phyloP scores from a whole-genome alignment of 129 eudicot genomes.

The Deinandra increscens region DNA sequence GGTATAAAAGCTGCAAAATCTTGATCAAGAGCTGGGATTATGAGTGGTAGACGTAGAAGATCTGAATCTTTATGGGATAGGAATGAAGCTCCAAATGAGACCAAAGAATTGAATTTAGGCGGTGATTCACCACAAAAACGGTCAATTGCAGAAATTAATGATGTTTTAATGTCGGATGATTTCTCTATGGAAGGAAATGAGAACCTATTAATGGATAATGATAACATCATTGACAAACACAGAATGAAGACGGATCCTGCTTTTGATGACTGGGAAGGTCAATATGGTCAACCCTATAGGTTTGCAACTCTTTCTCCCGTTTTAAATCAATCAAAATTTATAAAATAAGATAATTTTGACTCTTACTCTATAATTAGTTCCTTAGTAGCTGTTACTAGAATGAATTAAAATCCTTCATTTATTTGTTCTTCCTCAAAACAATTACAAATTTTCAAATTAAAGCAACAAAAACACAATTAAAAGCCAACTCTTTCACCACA shows the following conservation, averaged over 20 bases:
- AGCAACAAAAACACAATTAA: background rate
- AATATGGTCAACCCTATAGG: constrained; percentile 49
- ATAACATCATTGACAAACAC: constrained; percentile 24
- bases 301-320: constrained; percentile 21
- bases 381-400: background rate
- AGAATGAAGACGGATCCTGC: constrained; percentile 40
- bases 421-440: background rate
- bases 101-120: constrained; percentile 31
- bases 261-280: constrained; percentile 44
- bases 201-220: constrained; percentile 25
- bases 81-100: constrained; percentile 39
- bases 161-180: constrained; percentile 32
- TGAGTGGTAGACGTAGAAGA: constrained; percentile 53
- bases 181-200: constrained; percentile 35
- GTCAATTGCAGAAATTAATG: constrained; percentile 30
- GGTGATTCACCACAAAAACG: constrained; percentile 33
- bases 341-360: background rate
- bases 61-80: constrained; percentile 45
- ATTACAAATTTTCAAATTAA: background rate
- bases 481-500: background rate
- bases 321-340: background rate
- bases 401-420: background rate
- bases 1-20: constrained; percentile 28
- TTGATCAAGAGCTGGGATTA: constrained; percentile 30
- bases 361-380: background rate